Evolutionary conservation across 1,284 basidiomycete genomes (phyloP).

Genomic region (Moesziomyces antarcticus): DNA sequence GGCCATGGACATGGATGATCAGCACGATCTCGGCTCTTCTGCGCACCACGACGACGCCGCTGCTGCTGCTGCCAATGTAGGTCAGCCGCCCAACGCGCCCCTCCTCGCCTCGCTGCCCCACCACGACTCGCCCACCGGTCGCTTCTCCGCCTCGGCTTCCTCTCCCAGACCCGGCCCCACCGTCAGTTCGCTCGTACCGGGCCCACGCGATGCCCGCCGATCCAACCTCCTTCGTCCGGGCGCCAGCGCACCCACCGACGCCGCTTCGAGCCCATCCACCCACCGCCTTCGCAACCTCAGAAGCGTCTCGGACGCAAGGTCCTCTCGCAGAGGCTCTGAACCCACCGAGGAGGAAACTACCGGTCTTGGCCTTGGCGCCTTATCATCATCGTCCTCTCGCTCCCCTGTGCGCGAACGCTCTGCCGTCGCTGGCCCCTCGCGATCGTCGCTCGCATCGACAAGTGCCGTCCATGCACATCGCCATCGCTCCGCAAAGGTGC

Average conservation of each 20-base stretch:
- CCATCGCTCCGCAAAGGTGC: constrained; percentile 40
- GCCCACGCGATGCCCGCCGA: constrained; percentile 22
- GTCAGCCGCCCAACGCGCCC: constrained; percentile 28
- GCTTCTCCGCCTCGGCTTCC: constrained; percentile 30
- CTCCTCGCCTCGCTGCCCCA: constrained; percentile 32
- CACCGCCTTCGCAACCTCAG: neutral
- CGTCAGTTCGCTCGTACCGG: constrained; percentile 19
- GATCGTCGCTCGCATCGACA: constrained; percentile 6
- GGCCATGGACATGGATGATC: constrained; percentile 48
- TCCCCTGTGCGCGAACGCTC: constrained; percentile 13
- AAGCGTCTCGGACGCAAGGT: constrained; percentile 1
- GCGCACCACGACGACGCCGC: constrained; percentile 8
- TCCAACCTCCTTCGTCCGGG: neutral
- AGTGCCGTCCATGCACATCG: constrained; percentile 21
- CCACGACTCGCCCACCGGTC: constrained; percentile 42
- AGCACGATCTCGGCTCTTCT: constrained; percentile 14
- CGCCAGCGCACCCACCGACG: neutral
- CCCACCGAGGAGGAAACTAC: constrained; percentile 7
- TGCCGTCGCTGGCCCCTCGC: constrained; percentile 19
- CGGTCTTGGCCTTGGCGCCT: constrained; percentile 19
- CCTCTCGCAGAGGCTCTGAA: constrained; percentile 13
- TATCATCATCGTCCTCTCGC: neutral
- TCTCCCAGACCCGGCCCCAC: constrained; percentile 4
- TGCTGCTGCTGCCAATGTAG: constrained; percentile 4
- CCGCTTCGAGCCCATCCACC: neutral